Base-by-base conservation (phyloP, 2,329 filamentous ascomycete species). In the Zymoseptoria brevis region DNA sequence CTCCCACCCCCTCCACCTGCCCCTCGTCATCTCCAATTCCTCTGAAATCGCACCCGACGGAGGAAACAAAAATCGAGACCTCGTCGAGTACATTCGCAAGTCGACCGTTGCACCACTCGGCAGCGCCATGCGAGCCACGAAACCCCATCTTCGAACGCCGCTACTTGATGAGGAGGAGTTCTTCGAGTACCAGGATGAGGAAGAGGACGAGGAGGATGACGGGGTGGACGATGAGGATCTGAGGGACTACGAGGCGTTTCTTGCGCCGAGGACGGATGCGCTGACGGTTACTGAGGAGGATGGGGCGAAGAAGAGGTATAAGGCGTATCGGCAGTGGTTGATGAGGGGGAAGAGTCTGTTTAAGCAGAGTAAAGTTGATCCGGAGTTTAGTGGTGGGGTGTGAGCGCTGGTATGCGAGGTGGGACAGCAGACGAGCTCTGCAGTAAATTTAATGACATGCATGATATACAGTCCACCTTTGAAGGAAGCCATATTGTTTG, bases 281-380 rank as follows among this genome's bases (percentile, higher is more conserved):
- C 76, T 99, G 56, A 95, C 90, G 2, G 93, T 97, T 13, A 87
- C 86, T 1, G 87, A 92, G 51, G 92, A 95, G 69, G 94, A 97
- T 73, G 81, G 86, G 52, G 81, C 83, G 49, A 97, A 96, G 82
- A 96, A 97, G 81, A 81, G 94, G 67, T 99, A 99, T 75, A 97
- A 96, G 76, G 89, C 92, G 8, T 99, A 99, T 75, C 80, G 87
- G 69, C 95, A 96, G 75, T 99, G 94, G 93, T 79, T 99, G 70
- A 62, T 45, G 22, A 83, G 86, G 62, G 93, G 93, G 19, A 97
- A 96, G 78, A 96, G 90, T 68, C 82, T 97, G 69, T 97, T 97
- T 74, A 97, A 97, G 76, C 92, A 96, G 79, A 80, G 78, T 62
- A 80, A 80, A 66, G 76, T 80, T 48, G 78, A 80, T 74, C 78